A percentile compares a stretch with the other conserved stretches of the same genome.
Conservation (phyloP, 2,329 filamentous ascomycete species). For the Colletotrichum tofieldiae region DNA sequence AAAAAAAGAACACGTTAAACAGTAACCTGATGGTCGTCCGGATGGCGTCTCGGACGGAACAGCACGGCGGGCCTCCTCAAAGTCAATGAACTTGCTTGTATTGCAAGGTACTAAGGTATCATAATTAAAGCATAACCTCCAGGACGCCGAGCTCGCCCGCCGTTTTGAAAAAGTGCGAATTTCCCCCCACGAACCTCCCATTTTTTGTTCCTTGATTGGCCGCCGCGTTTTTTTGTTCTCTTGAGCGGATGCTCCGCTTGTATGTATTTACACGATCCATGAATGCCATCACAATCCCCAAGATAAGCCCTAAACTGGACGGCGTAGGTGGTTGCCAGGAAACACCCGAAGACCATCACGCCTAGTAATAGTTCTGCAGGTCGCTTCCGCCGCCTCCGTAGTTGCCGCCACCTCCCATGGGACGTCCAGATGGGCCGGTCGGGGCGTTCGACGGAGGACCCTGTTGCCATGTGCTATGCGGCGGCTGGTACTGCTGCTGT, state of each 20-base stretch:
- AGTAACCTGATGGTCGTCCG: neutral
- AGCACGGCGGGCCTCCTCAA: neutral
- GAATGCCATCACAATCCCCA: neutral
- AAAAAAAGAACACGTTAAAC: constrained; percentile 5
- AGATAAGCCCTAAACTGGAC: neutral
- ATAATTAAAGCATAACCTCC: constrained; percentile 33
- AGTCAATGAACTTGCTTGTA: constrained; percentile 2
- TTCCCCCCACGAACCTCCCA: neutral
- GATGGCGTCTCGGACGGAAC: neutral
- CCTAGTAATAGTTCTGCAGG: constrained; percentile 59
- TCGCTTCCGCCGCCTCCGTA: constrained; percentile 50
- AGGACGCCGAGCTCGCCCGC: constrained; percentile 35
- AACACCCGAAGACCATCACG: neutral
- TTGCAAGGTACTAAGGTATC: constrained; percentile 39
- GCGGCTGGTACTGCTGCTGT: constrained; percentile 44
- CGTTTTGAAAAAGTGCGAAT: neutral
- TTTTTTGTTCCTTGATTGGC: neutral
- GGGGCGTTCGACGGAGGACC: constrained; percentile 36
- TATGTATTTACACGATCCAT: neutral
- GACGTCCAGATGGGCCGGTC: constrained; percentile 43
- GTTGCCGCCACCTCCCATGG: constrained; percentile 42
- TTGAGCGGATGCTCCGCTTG: neutral
- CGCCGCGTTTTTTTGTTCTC: neutral
- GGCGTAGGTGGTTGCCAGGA: neutral
- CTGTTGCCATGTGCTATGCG: constrained; percentile 19